Base-by-base conservation (phyloP, 768 basidiomycete genomes). In the Tremella fuciformis region DNA sequence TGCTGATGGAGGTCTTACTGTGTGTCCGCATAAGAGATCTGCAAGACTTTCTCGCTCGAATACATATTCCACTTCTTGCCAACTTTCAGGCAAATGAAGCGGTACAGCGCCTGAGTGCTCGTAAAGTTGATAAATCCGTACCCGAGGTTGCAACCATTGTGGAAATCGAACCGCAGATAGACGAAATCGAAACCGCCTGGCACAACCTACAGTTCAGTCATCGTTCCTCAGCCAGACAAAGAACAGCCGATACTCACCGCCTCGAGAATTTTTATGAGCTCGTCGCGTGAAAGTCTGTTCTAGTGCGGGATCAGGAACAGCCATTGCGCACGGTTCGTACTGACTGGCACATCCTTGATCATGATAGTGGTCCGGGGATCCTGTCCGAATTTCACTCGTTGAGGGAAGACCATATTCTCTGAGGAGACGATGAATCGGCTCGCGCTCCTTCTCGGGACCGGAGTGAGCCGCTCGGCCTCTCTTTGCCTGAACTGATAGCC, bases 91-190 rank as follows among this genome's bases (percentile, higher is more conserved):
- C 63, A 34, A 26, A 69, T 63, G 59, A 77, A 77, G 13, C 58
- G 42, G 26, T 66, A 71, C 9, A 74, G 59, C 2, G 65, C 65
- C 18, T 52, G 48, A 26, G 66, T 63, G 44, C 60, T 60, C 15
- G 61, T 65, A 58, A 76, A 76, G 61, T 76, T 76, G 62, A 76
- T 71, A 50, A 75, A 76, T 11, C 70, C 76, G 55, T 73, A 77
- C 25, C 71, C 74, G 38, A 75, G 71, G 53, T 77, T 77, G 60
- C 76, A 77, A 41, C 66, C 61, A 52, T 74, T 74, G 38, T 65
- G 63, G 63, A 75, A 77, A 53, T 77, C 76, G 49, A 75, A 75
- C 8, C 76, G 68, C 6, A 77, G 66, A 47, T 77, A 77, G 37
- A 74, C 70, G 59, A 77, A 77, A 59, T 75, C 74, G 51, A 69